Conservation (phyloP, 352 stramenopile species). For the Elongisporangium undulatum region DNA sequence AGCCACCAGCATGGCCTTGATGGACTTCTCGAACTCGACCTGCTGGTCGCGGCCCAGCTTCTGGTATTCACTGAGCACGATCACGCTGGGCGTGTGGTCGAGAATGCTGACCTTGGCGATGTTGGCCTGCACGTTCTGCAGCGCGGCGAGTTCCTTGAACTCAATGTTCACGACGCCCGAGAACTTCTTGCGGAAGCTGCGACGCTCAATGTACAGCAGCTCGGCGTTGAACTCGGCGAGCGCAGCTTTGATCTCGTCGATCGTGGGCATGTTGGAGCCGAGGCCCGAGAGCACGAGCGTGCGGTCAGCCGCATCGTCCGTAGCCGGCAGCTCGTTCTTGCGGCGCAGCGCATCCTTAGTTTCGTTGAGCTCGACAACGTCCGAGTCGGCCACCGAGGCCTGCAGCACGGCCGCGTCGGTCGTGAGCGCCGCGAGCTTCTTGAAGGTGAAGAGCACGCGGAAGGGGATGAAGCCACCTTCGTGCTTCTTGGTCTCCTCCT, state of each 20-base stretch:
- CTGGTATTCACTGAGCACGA: constrained; percentile 48
- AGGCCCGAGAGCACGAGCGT: constrained; percentile 73
- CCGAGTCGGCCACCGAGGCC: constrained; percentile 63
- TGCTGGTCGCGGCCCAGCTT: constrained; percentile 66
- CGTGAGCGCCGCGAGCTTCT: constrained; percentile 86
- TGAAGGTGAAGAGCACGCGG: constrained; percentile 88
- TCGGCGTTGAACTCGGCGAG: constrained; percentile 52
- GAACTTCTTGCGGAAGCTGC: constrained; percentile 69
- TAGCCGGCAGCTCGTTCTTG: constrained; percentile 58
- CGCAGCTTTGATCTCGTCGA: constrained; percentile 78
- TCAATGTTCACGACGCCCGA: constrained; percentile 71
- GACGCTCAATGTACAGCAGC: constrained; percentile 69
- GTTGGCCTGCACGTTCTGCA: constrained; percentile 44
- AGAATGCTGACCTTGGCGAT: constrained; percentile 57
- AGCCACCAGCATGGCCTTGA: constrained; percentile 74
- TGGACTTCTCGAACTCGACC: constrained; percentile 82
- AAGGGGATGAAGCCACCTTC: constrained; percentile 83
- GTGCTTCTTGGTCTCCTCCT: constrained; percentile 80
- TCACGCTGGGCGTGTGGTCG: constrained; percentile 46
- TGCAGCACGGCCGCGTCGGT: constrained; percentile 66
- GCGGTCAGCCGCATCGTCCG: constrained; percentile 54
- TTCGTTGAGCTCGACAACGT: constrained; percentile 79
- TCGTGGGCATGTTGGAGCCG: constrained; percentile 48
- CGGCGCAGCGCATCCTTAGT: constrained; percentile 72
- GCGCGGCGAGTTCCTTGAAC: constrained; percentile 51